Base-by-base conservation (phyloP, 441 rosid genomes). In the Gossypium gossypioides region DNA sequence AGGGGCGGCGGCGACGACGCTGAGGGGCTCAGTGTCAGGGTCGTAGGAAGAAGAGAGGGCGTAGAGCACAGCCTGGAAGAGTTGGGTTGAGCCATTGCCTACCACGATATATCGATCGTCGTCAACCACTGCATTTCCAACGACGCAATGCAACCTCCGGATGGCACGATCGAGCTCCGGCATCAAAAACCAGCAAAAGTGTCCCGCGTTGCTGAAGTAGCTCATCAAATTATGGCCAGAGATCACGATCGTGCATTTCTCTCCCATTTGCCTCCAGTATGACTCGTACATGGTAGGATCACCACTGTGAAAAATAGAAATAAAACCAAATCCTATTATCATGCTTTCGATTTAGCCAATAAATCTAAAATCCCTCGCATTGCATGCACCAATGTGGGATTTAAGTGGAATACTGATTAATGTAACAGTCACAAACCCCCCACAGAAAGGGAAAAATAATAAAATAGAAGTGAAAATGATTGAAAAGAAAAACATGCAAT, bases 61-160 rank as follows among this genome's bases (percentile, higher is more conserved):
- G 74, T 83, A 90, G 2, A 93, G 81, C 46, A 86, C 86, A 0
- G 98, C 96, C 74, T 82, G 86, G 65, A 77, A 79, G 24, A 93
- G 90, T 82, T 88, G 96, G 6, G 96, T 84, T 0, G 98, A 90
- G 9, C 98, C 98, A 0, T 92, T 90, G 34, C 98, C 98, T 12
- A 89, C 95, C 73, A 93, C 85, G 55, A 91, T 16, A 71, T 81
- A 75, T 0, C 84, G 73, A n/a, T 78, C 93, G 0, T 67, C 71
- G 6, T 86, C 87, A 0, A 81, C 55, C 2, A 72, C 84, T 1
- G 96, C 97, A 63, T 93, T 93, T 8, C 93, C 89, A n/a, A 89
- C 86, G 25, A 62, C 80, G 1, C 73, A 56, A 77, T 93, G 98
- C 46, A 93, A 25, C 50, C 85, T 70, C 73, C 83, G 79, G 83